phyloP scores from a whole-genome alignment of 306 rosid genomes.

The Albizia julibrissin region DNA sequence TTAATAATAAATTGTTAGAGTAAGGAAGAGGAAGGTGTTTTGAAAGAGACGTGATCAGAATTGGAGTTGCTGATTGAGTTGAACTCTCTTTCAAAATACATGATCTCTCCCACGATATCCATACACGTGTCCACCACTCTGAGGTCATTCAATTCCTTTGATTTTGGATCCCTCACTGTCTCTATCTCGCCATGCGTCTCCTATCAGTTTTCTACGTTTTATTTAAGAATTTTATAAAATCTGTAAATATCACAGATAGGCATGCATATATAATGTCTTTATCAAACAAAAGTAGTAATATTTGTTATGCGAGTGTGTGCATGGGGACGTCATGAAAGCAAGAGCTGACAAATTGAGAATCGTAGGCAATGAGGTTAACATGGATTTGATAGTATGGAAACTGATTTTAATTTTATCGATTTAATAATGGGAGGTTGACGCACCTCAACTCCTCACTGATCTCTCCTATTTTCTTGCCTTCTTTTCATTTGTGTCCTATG shows the following conservation, averaged over 20 bases:
- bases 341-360: background rate
- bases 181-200: background rate
- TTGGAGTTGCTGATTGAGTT: background rate
- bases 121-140: constrained; percentile 16
- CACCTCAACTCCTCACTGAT: background rate
- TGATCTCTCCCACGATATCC: background rate
- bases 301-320: background rate
- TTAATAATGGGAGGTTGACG: background rate
- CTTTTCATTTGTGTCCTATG: background rate
- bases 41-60: background rate
- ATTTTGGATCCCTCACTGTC: background rate
- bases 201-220: background rate
- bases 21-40: background rate
- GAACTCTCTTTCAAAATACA: background rate
- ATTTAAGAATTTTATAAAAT: background rate
- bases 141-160: background rate
- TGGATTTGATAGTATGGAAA: background rate
- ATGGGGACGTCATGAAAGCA: background rate
- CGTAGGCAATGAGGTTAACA: background rate
- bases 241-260: background rate
- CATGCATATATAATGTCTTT: background rate
- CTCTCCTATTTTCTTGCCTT: background rate
- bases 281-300: background rate
- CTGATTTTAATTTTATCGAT: background rate
- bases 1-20: background rate